Evolutionary conservation across 2,329 filamentous ascomycete genomes (phyloP).

Genomic region (Dactylella cylindrospora): DNA sequence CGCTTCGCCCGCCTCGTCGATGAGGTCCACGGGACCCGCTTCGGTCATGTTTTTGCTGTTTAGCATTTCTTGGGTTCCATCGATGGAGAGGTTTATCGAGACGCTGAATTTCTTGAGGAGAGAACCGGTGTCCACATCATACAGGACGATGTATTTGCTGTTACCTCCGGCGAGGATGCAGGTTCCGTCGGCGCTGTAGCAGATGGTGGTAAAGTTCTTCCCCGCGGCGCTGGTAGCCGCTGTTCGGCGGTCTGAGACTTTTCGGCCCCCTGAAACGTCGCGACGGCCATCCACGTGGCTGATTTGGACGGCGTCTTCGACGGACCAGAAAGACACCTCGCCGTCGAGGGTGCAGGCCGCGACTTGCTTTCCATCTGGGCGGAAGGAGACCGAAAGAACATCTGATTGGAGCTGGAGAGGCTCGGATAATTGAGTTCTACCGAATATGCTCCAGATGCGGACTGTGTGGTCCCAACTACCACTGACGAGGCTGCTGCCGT

Average conservation of each 20-base stretch:
- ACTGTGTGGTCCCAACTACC: conserved; percentile 97
- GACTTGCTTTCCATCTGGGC: conserved; percentile 87
- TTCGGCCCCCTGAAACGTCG: conserved; percentile 89
- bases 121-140: conserved; percentile 89
- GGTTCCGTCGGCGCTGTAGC: conserved; percentile 87
- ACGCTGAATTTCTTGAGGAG: conserved; percentile 94
- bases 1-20: conserved; percentile 83
- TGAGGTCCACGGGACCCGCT: conserved; percentile 77
- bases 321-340: conserved; percentile 90
- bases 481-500: conserved; percentile 79
- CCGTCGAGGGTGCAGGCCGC: conserved; percentile 91
- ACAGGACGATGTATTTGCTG: conserved; percentile 98
- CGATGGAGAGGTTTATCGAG: conserved; percentile 89
- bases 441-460: conserved; percentile 93
- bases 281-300: conserved; percentile 83
- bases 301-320: conserved; percentile 82
- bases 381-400: conserved; percentile 79
- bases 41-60: conserved; percentile 91
- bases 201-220: conserved; percentile 84
- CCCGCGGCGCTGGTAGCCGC: conserved; percentile 88
- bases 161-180: conserved; percentile 89
- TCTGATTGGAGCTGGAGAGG: conserved; percentile 90
- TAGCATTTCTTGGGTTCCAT: conserved; percentile 94
- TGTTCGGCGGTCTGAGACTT: conserved; percentile 80
- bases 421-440: conserved; percentile 89